phyloP scores from a whole-genome alignment of 2,329 filamentous ascomycete species.

The Trichoderma harzianum region DNA sequence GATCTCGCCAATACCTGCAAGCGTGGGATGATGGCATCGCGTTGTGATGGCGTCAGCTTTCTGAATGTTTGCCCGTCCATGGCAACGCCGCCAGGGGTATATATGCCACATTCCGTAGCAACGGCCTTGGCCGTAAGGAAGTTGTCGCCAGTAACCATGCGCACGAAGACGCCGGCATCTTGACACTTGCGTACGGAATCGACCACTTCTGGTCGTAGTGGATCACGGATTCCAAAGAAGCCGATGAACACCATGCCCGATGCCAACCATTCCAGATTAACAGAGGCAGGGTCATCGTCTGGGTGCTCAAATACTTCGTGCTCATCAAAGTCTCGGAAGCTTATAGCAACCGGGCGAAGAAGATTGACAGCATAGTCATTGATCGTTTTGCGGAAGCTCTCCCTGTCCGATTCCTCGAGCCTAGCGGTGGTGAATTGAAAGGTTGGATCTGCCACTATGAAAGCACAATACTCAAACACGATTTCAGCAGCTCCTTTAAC shows the following conservation, averaged over 20 bases:
- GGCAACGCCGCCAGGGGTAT: conserved; percentile 61
- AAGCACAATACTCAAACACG: conserved; percentile 44
- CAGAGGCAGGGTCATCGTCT: conserved; percentile 33
- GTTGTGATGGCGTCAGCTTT: conserved; percentile 48
- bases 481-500: conserved; percentile 59
- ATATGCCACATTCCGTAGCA: conserved; percentile 41
- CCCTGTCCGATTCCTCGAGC: conserved; percentile 32
- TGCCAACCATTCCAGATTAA: conserved; percentile 38
- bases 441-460: conserved; percentile 44
- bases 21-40: conserved; percentile 54
- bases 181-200: conserved; percentile 61
- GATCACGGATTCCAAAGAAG: conserved; percentile 64
- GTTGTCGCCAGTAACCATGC: conserved; percentile 57
- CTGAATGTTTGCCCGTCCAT: conserved; percentile 56
- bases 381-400: conserved; percentile 34
- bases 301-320: conserved; percentile 61
- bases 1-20: conserved; percentile 67
- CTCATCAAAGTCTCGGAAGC: conserved; percentile 68
- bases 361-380: conserved; percentile 61
- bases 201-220: conserved; percentile 59
- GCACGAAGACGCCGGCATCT: conserved; percentile 62
- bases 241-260: conserved; percentile 48
- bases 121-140: conserved; percentile 44
- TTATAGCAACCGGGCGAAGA: conserved; percentile 70
- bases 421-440: conserved; percentile 28